These are phyloP conservation scores for Aspergillus sp. DNA, from an alignment of 2,329 filamentous ascomycete species.

Conservation along the genomic window DNA sequence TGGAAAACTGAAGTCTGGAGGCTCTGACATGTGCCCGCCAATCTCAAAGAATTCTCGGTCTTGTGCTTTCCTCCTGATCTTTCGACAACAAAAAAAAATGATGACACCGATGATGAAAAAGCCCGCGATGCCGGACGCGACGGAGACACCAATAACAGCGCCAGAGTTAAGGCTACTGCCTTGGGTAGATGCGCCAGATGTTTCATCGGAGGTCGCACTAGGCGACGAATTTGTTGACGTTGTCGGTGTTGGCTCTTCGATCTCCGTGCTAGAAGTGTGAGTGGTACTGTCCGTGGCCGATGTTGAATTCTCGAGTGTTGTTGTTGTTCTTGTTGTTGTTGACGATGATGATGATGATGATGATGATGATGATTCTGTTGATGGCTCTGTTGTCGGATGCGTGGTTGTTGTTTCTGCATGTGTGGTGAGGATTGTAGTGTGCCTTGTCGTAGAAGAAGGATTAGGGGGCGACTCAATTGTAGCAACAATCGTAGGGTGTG, in stretches of 20 bases:
- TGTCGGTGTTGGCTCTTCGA: slow-evolving; percentile 8
- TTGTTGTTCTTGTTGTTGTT: slow-evolving; percentile 1
- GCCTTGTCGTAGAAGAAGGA: slow-evolving; percentile 3
- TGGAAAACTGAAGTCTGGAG: slow-evolving; percentile 30
- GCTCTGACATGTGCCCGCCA: slow-evolving; percentile 40
- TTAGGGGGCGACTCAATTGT: slow-evolving; percentile 25
- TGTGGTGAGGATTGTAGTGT: slow-evolving; percentile 6
- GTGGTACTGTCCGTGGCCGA: slow-evolving; percentile 11
- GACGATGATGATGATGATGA: background rate
- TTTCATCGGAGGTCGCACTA: slow-evolving; percentile 11
- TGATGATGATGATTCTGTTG: background rate
- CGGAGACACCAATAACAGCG: slow-evolving; percentile 38
- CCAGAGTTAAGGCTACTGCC: slow-evolving; percentile 26
- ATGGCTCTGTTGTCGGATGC: background rate
- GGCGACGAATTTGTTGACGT: slow-evolving; percentile 1
- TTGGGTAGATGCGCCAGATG: slow-evolving; percentile 6
- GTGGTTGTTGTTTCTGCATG: slow-evolving; percentile 1
- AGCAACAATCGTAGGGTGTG: slow-evolving; percentile 39
- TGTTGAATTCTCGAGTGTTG: slow-evolving; percentile 18
- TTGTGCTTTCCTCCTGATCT: slow-evolving; percentile 25
- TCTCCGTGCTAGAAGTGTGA: slow-evolving; percentile 1
- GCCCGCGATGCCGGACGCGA: slow-evolving; percentile 35
- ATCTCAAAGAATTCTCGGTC: slow-evolving; percentile 38
- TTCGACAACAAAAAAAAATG: slow-evolving; percentile 32
- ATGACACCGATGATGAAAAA: slow-evolving; percentile 34